Evolutionary conservation across 1,284 basidiomycete species (phyloP).

Genomic region (Ustilago esculenta): DNA sequence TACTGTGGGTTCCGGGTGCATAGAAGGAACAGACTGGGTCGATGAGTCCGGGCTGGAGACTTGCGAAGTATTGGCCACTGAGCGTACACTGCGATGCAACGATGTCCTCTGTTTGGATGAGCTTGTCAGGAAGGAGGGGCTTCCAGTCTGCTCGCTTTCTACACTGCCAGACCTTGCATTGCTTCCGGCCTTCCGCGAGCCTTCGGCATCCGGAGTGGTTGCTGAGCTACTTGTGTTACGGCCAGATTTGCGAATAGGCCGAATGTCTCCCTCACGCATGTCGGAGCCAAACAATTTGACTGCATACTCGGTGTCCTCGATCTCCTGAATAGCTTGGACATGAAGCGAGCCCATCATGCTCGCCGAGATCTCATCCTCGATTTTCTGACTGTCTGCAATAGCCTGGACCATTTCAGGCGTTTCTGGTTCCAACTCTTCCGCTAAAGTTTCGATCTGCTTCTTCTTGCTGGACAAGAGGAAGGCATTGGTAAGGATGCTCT

Average conservation of each 20-base stretch:
- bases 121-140: neutral
- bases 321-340: slow-evolving; percentile 31
- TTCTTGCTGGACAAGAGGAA: slow-evolving; percentile 28
- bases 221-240: slow-evolving; percentile 3
- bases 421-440: slow-evolving; percentile 35
- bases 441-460: slow-evolving; percentile 23
- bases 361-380: slow-evolving; percentile 40
- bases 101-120: slow-evolving; percentile 2
- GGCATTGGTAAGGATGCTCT: slow-evolving; percentile 33
- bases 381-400: slow-evolving; percentile 40
- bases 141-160: slow-evolving; percentile 7
- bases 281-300: slow-evolving; percentile 41
- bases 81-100: slow-evolving; percentile 1
- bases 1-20: neutral
- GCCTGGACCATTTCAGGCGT: slow-evolving; percentile 37
- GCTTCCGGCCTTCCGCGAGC: neutral
- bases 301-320: slow-evolving; percentile 34
- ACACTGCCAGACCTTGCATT: slow-evolving; percentile 3
- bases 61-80: slow-evolving; percentile 2
- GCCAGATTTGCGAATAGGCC: slow-evolving; percentile 15
- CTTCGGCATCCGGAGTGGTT: slow-evolving; percentile 22
- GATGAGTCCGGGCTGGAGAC: slow-evolving; percentile 13
- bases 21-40: neutral
- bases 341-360: slow-evolving; percentile 36
- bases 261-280: slow-evolving; percentile 27